Evolutionary conservation across 2,329 filamentous ascomycete species (phyloP), one percentile per base, ranked within the genome.

Genomic region (Exophiala oligosperma): DNA sequence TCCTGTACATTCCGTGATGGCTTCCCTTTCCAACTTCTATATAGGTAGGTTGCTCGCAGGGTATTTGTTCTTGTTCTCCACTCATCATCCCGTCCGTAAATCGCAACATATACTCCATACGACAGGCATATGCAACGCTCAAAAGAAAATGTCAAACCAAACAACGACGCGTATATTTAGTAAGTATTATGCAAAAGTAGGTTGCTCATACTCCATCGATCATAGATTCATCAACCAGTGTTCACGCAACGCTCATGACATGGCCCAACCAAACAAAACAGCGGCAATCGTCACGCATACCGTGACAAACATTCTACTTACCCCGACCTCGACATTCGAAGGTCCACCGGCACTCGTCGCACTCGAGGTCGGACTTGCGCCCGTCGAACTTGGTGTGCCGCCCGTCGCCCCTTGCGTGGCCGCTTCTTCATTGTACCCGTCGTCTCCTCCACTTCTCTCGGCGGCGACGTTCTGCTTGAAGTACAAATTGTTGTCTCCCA

Each of bases 401-500:
- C 64, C 64, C 17, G 64, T 64, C 4, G 62, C 64, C 17, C 64
- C 64, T 23, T 43, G 43, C 3, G 63, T 66, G 21, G 64, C 64
- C 23, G 49, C 49, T 6, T 59, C 40, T 23, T 55, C 56, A 17
- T 62, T 55, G 52, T 62, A 66, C 2, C 63, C 61, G 23, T 24
- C 46, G 11, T 54, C 51, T 5, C 62, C 63, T 9, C 50, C 35
- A 21, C 52, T 52, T 7, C 64, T 53, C 57, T 65, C 52, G 32
- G 49, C 50, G 41, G 56, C 46, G 29, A 70, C 68, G 43, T 70
- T 64, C 40, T 57, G 3, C 38, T 53, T 55, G 56, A 65, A 70
- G 35, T 57, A 66, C 32, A 35, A 32, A 29, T 66, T 64, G 53
- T 63, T 44, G 29, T 59, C 47, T 6, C 62, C 60, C 12, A 74